These are phyloP conservation scores for Syzygium syzygioides DNA, from an alignment of 441 rosid genomes.

Conservation along the genomic window DNA sequence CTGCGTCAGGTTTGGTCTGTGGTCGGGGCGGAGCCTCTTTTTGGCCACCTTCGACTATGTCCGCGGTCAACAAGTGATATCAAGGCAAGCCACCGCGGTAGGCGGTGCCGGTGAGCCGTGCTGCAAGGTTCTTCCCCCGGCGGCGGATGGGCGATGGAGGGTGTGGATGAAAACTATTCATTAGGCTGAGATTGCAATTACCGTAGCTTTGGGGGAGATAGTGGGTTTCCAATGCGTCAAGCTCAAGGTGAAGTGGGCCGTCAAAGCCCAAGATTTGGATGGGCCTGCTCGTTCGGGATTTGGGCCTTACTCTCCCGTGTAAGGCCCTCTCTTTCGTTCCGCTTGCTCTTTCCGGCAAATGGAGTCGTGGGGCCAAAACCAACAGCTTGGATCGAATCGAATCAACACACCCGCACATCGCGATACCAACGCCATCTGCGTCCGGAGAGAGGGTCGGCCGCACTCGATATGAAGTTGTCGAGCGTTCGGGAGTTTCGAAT, in stretches of 20 bases:
- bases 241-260: neutral
- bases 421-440: too few relatives aligned
- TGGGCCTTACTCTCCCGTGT: neutral
- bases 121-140: neutral
- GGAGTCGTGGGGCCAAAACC: neutral
- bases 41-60: neutral
- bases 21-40: neutral
- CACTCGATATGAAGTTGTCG: too few relatives aligned
- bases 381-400: neutral
- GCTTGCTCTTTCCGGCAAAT: neutral
- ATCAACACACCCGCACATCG: neutral
- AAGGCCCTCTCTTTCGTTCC: neutral
- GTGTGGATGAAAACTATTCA: fast-evolving
- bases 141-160: neutral
- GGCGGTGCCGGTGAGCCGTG: neutral
- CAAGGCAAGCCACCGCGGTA: neutral
- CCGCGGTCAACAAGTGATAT: neutral
- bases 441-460: too few relatives aligned
- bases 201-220: neutral
- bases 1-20: neutral
- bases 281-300: neutral
- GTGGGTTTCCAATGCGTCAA: neutral
- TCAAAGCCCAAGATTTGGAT: neutral
- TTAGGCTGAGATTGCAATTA: neutral
- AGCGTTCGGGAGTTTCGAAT: too few relatives aligned